Conservation (phyloP, 1,139 yeast species). For the Hansenula sp. region DNA sequence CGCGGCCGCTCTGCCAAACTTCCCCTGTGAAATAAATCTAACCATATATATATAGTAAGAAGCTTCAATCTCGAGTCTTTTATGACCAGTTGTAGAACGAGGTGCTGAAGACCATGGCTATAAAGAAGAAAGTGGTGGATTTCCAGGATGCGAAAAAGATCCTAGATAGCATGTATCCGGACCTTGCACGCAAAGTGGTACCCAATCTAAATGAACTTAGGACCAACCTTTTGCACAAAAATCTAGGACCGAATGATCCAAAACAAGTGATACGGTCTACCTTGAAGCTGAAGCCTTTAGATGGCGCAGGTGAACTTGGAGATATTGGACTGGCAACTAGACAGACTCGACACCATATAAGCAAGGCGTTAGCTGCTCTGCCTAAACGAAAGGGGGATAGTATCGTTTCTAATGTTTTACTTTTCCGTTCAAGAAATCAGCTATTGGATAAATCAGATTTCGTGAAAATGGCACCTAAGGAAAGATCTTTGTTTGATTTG, state of each 20-base stretch:
- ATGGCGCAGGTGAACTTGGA: background rate
- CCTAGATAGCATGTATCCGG: slow-evolving; percentile 2
- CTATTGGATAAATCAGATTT: slow-evolving; percentile 37
- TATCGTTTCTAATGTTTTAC: slow-evolving; percentile 27
- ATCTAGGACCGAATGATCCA: background rate
- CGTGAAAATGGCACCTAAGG: slow-evolving; percentile 12
- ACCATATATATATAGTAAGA: background rate
- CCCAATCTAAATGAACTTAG: background rate
- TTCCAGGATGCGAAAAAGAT: slow-evolving; percentile 4
- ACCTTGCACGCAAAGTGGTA: background rate
- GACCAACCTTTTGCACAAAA: background rate
- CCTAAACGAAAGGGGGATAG: background rate
- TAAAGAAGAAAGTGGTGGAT: background rate
- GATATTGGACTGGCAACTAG: background rate
- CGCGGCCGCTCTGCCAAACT: background rate
- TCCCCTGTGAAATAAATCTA: too few relatives aligned
- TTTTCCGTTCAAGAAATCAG: slow-evolving; percentile 36
- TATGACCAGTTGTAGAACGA: background rate
- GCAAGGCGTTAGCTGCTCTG: background rate
- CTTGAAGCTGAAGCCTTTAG: background rate
- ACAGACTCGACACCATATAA: background rate
- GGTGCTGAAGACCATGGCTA: background rate
- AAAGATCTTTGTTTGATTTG: slow-evolving; percentile 4
- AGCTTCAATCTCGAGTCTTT: too few relatives aligned
- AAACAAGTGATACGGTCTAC: background rate